These are phyloP conservation scores for Neoscytalidium dimidiatum DNA, from an alignment of 2,329 filamentous ascomycete genomes.

Conservation along the genomic window DNA sequence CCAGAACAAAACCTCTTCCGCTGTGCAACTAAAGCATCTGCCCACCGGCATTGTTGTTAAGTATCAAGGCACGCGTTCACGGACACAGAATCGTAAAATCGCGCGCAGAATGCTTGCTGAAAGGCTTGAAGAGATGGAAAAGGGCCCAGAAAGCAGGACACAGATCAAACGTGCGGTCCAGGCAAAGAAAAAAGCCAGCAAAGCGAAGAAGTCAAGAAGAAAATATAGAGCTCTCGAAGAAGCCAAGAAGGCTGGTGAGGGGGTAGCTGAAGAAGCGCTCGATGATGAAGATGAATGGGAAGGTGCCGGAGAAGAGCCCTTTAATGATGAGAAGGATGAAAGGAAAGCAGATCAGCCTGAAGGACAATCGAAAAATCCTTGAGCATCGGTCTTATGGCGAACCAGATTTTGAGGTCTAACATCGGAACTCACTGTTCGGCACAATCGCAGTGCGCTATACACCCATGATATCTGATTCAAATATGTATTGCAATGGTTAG, in stretches of 20 bases:
- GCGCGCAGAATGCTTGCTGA: conserved; percentile 77
- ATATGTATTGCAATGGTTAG: too few relatives aligned
- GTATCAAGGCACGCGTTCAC: conserved; percentile 85
- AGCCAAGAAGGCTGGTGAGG: conserved; percentile 40
- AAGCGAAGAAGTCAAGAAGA: conserved; percentile 76
- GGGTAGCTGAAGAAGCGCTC: conserved; percentile 24
- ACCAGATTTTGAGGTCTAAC: too few relatives aligned
- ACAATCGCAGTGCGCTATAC: too few relatives aligned
- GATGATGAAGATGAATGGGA: conserved; percentile 17
- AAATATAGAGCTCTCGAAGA: conserved; percentile 71
- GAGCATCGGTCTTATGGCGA: neutral
- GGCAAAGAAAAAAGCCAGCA: conserved; percentile 72
- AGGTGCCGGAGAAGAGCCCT: neutral
- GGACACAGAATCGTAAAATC: conserved; percentile 82
- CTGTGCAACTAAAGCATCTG: conserved; percentile 87
- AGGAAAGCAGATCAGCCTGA: neutral
- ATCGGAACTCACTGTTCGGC: too few relatives aligned
- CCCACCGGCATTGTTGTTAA: conserved; percentile 94
- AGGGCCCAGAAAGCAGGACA: conserved; percentile 69
- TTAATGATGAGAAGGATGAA: neutral
- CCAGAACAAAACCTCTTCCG: conserved; percentile 92
- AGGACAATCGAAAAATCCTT: neutral
- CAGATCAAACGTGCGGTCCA: conserved; percentile 65
- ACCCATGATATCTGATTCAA: too few relatives aligned
- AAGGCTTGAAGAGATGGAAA: conserved; percentile 71